These are phyloP conservation scores for Colletotrichum sp. DNA, from an alignment of 2,329 filamentous ascomycete species.

Conservation along the genomic window DNA sequence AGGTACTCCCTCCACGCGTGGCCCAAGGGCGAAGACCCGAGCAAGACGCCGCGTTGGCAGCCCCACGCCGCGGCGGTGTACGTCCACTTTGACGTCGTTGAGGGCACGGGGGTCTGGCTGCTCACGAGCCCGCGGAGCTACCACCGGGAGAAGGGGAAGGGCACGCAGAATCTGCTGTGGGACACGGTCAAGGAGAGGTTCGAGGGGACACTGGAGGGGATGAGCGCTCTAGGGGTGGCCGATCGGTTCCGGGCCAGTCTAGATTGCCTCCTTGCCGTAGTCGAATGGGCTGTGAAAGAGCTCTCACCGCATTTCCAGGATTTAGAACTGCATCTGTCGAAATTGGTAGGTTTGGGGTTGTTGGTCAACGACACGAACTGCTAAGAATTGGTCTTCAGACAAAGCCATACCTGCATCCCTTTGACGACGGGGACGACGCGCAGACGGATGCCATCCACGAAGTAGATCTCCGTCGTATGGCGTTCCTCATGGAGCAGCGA, in stretches of 20 bases:
- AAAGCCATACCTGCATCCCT: constrained; percentile 2
- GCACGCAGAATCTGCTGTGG: constrained; percentile 5
- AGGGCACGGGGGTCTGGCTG: constrained; percentile 10
- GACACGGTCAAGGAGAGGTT: neutral
- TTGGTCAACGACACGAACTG: neutral
- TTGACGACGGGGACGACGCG: neutral
- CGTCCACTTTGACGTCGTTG: neutral
- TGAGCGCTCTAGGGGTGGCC: neutral
- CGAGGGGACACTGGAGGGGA: neutral
- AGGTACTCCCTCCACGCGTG: neutral
- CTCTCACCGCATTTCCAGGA: constrained; percentile 2
- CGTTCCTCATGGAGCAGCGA: constrained; percentile 5
- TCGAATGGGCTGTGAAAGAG: neutral
- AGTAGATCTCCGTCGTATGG: constrained; percentile 2
- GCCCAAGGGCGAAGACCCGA: neutral
- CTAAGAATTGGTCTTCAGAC: neutral
- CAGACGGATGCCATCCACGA: neutral
- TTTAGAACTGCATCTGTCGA: neutral
- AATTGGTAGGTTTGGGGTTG: neutral
- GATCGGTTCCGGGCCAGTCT: neutral
- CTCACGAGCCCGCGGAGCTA: neutral
- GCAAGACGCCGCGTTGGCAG: constrained; percentile 2
- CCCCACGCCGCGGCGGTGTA: constrained; percentile 2
- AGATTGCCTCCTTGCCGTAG: neutral
- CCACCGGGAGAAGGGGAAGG: neutral